Conservation (phyloP, 305 asterid species). For the Salvia sclarea region DNA sequence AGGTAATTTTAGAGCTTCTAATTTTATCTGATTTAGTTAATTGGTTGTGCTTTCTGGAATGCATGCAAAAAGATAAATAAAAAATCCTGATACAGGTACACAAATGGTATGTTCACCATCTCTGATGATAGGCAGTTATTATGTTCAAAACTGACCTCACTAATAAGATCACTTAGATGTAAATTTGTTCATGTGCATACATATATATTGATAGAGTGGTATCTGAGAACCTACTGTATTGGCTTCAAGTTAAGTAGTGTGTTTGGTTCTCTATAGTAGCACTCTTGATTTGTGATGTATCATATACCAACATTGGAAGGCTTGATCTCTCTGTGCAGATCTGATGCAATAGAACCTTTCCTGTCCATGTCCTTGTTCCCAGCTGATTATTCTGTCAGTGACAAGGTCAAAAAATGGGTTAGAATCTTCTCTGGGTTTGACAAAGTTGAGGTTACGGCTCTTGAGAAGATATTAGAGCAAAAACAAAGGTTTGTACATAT, state of each 20-base stretch:
- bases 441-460: slow-evolving; percentile 85
- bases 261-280: slow-evolving; percentile 8
- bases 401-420: slow-evolving; percentile 72
- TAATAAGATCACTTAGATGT: slow-evolving; percentile 4
- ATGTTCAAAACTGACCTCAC: slow-evolving; percentile 15
- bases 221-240: slow-evolving; percentile 15
- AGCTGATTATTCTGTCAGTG: slow-evolving; percentile 59
- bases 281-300: slow-evolving; percentile 21
- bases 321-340: slow-evolving; percentile 54
- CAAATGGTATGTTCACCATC: not conserved
- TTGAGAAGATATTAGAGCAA: slow-evolving; percentile 94
- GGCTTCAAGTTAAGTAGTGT: slow-evolving; percentile 2
- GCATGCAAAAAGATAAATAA: not conserved
- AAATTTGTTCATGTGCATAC: not conserved
- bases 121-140: slow-evolving; percentile 3
- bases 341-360: slow-evolving; percentile 73
- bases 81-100: slow-evolving; percentile 18
- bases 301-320: slow-evolving; percentile 5
- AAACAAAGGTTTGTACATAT: slow-evolving; percentile 71
- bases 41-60: slow-evolving; percentile 25
- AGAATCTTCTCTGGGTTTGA: slow-evolving; percentile 75
- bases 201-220: not conserved
- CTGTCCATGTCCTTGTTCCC: slow-evolving; percentile 78
- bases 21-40: slow-evolving; percentile 26
- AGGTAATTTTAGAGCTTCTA: slow-evolving; percentile 52